phyloP scores from a whole-genome alignment of 1,284 basidiomycete genomes.

The Puccinia triticina region DNA sequence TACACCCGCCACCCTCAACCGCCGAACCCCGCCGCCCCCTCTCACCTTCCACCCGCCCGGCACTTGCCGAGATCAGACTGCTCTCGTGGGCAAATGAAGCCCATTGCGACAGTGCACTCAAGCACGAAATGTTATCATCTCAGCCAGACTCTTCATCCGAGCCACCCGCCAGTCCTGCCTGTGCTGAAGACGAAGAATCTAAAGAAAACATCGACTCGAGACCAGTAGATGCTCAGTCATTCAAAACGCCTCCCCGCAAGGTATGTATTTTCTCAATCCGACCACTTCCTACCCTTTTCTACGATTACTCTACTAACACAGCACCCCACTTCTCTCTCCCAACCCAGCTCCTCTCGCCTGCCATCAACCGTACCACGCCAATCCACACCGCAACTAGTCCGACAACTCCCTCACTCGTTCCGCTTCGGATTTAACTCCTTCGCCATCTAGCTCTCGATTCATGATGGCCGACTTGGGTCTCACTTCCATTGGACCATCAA shows the following conservation, averaged over 20 bases:
- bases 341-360: constrained; percentile 4
- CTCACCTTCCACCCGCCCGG: not conserved
- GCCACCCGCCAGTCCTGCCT: not conserved
- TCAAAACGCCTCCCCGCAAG: constrained; percentile 31
- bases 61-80: constrained; percentile 30
- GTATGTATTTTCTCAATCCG: not conserved
- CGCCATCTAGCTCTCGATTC: not conserved
- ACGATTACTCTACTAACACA: not conserved
- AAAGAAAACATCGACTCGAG: constrained; percentile 38
- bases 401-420: not conserved
- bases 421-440: constrained; percentile 18
- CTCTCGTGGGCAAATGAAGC: constrained; percentile 7
- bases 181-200: not conserved
- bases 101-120: constrained; percentile 33
- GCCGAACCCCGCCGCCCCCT: not conserved
- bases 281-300: not conserved
- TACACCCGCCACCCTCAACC: not conserved
- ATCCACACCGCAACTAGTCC: not conserved
- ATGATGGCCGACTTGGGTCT: not conserved
- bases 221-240: constrained; percentile 12
- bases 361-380: not conserved
- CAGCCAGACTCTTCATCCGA: not conserved
- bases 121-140: constrained; percentile 15
- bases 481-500: not conserved
- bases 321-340: not conserved